Conservation (phyloP, 139 green algal species). For the Parachlorella kessleri region DNA sequence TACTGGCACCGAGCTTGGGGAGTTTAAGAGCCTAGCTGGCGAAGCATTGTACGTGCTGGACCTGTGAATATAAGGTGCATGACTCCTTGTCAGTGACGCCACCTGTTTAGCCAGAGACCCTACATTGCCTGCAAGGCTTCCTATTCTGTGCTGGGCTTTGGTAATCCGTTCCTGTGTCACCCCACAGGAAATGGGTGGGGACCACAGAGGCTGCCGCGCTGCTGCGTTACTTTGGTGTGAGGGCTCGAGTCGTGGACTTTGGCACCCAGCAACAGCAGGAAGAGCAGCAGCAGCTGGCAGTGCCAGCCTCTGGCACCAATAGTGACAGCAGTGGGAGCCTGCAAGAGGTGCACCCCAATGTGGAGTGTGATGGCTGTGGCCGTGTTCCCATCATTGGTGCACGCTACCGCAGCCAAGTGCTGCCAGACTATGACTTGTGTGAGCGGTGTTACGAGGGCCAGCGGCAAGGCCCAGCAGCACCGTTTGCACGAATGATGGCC, state of each 20-base stretch:
- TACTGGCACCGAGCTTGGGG: too few species aligned
- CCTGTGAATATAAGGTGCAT: too few species aligned
- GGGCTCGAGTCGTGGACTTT: slow-evolving; percentile 82
- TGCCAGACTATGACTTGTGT: slow-evolving; percentile 18
- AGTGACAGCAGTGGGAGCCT: neutral
- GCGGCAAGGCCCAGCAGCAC: neutral
- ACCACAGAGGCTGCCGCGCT: slow-evolving; percentile 82
- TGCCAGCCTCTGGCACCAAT: neutral
- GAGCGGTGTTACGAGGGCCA: neutral
- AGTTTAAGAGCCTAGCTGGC: too few species aligned
- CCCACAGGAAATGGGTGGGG: slow-evolving; percentile 75
- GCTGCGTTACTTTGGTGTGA: slow-evolving; percentile 73
- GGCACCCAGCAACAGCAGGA: neutral
- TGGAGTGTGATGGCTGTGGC: slow-evolving; percentile 23
- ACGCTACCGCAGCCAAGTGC: slow-evolving; percentile 4
- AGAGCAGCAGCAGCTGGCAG: neutral
- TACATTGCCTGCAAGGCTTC: too few species aligned
- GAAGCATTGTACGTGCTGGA: too few species aligned
- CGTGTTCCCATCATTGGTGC: slow-evolving; percentile 7
- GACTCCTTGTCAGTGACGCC: too few species aligned
- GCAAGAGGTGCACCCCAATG: neutral
- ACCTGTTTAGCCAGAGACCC: too few species aligned
- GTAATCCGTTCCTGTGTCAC: too few species aligned
- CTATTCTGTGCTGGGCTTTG: too few species aligned
- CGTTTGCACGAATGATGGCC: slow-evolving; percentile 13